Base-by-base conservation (phyloP, 1,284 basidiomycete species). In the Cryptococcus amylolentus region DNA sequence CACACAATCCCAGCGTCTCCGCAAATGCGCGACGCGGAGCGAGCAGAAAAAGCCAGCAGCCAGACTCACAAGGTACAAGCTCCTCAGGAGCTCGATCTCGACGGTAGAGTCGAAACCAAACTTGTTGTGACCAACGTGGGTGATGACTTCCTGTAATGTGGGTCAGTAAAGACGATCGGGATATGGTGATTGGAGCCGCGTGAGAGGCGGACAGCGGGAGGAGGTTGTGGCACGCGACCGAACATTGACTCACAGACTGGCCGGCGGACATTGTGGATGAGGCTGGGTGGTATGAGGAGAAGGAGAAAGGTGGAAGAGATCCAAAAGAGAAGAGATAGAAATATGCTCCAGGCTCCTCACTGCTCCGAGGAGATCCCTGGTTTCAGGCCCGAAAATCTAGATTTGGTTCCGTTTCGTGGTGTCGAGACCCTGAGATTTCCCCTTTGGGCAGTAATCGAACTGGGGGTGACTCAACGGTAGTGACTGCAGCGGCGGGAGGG, bases 21-120 rank as follows among this genome's bases (percentile, higher is more conserved):
- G 37, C 20, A 16, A 5, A 26, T 48, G 14, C 46, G 9, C 23
- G 38, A 47, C 20, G 27, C 18, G 18, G 42, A 18, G 42, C 10
- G 14, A 5, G 16, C 18, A 44, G 31, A 6, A 6, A 31, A 49
- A 20, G 4, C 40, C 28, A 46, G 16, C 41, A 40, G 35, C 38
- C 9, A 5, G n/a, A 49, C 90, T 84, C 43, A 90, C 86, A 51
- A 95, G 84, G 79, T 95, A 95, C 54, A 95, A 83, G 23, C 86
- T 84, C 51, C 91, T 88, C 51, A 94, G 84, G 62, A 83, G 80
- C 61, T 90, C 86, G 66, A 91, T 78, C 53, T 87, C 75, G 61
- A 93, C 88, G 69, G 87, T 83, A 69, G 86, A 88, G 78, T 94
- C 87, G 76, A 95, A 95, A 23, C 89, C 90, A 68, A 93, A 92